A percentile compares a stretch with the other conserved stretches of the same genome.
Evolutionary conservation across 192 early-diverging fungal genomes (phyloP).

Genomic region (Gaertneriomyces semiglobifer): DNA sequence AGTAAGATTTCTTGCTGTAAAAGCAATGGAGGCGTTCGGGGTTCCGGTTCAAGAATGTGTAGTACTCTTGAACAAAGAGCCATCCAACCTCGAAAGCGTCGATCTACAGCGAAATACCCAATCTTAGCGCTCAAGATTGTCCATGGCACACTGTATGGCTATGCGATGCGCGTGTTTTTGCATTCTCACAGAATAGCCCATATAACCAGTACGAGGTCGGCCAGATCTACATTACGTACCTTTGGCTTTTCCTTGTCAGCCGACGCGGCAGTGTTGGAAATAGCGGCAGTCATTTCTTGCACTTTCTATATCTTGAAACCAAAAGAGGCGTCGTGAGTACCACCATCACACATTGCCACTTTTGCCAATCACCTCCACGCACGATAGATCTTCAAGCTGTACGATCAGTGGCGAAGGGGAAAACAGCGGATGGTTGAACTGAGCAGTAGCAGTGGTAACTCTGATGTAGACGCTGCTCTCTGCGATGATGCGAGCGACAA

Average conservation of each 20-base stretch:
- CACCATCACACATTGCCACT: too few relatives aligned
- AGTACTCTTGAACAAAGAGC: constrained; percentile 94
- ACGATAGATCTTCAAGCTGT: too few relatives aligned
- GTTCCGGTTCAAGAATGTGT: constrained; percentile 84
- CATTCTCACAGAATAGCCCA: background rate
- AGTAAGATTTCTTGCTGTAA: constrained; percentile 81
- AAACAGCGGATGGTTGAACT: too few relatives aligned
- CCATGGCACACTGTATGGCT: background rate
- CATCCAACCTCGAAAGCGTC: constrained; percentile 72
- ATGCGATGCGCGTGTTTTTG: background rate
- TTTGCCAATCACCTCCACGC: too few relatives aligned
- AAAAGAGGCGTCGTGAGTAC: too few relatives aligned
- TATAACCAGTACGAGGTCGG: background rate
- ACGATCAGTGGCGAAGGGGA: too few relatives aligned
- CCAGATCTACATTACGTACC: background rate
- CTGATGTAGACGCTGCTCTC: too few relatives aligned
- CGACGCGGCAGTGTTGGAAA: background rate
- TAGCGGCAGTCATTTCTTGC: constrained; percentile 12
- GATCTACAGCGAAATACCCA: constrained; percentile 23
- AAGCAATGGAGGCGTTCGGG: constrained; percentile 78
- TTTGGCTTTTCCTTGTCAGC: background rate
- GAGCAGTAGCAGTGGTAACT: too few relatives aligned
- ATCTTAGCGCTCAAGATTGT: background rate
- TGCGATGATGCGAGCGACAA: too few relatives aligned
- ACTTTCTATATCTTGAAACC: too few relatives aligned